Base-by-base conservation (phyloP, 768 basidiomycete genomes). In the Russula emetica region DNA sequence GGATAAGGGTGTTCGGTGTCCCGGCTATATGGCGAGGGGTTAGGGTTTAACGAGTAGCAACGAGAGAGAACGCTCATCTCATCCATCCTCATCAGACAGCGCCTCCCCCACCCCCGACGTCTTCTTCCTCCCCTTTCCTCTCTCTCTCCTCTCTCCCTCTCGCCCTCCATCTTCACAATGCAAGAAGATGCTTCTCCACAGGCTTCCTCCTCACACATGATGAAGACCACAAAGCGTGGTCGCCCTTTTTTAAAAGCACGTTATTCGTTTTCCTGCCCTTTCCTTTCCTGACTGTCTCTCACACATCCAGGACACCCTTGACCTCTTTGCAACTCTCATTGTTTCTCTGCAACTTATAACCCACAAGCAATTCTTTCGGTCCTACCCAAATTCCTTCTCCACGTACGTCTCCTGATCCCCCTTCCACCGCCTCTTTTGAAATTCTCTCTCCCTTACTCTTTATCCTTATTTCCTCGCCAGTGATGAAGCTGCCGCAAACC, bases 201-300 rank as follows among this genome's bases (percentile, higher is more conserved):
- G 70, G 79, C 84, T 47, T 84, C 83, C 68, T 85, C 89, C 47
- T 92, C 91, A 30, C 94, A 96, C 76, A 92, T 96, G 91, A 97
- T 98, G 94, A 95, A 96, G 85, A 96, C 92, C 16, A 96, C 94
- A 73, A 92, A 93, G 80, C 86, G 94, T 72, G 94, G 94, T 66
- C 83, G 94, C 70, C 94, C 94, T 16, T 97, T 87, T 75, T 83
- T 95, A 75, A 96, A 95, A 85, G 94, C 90, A 61, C 66, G 72
- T 72, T 49, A 36, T 49, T 53, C 64, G 70, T 68, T 61, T 56
- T 59, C 45, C 47, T 49, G 5, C 8, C 30, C 22, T 28, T 28
- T 60, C 32, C 13, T 16, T 57, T 50, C 56, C 22, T 30, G 47
- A 60, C 34, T 14, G 32, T 5, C 54, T 20, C 5, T 40, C 57